Evolutionary conservation across 2,329 filamentous ascomycete genomes (phyloP).

Genomic region (Anisogramma anomala): DNA sequence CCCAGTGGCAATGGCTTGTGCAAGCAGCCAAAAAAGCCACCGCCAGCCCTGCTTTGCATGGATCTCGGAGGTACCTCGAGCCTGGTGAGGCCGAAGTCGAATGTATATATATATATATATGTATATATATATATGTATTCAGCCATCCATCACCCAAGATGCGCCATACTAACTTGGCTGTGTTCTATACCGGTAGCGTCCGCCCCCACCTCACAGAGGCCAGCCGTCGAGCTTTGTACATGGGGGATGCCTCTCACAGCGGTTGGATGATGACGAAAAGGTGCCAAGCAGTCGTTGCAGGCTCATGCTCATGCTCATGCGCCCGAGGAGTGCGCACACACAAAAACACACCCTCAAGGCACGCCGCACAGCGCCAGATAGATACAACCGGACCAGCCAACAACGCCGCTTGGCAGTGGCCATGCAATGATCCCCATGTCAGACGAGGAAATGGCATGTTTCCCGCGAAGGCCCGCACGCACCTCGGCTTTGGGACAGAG

Average conservation of each 20-base stretch:
- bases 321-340: neutral
- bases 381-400: neutral
- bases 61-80: neutral
- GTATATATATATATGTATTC: neutral
- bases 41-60: slow-evolving; percentile 6
- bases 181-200: slow-evolving; percentile 2
- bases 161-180: no score
- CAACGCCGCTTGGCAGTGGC: slow-evolving; percentile 8
- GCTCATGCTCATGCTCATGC: slow-evolving; percentile 1
- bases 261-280: slow-evolving; percentile 6
- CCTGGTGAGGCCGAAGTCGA: slow-evolving; percentile 6
- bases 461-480: slow-evolving; percentile 10
- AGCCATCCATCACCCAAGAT: neutral
- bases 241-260: neutral
- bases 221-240: slow-evolving; percentile 4
- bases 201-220: neutral
- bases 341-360: neutral
- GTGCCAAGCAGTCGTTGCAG: slow-evolving; percentile 9
- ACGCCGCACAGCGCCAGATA: neutral
- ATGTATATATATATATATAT: slow-evolving; percentile 5
- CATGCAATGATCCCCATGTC: no score
- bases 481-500: slow-evolving; percentile 12
- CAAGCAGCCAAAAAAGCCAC: slow-evolving; percentile 9
- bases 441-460: slow-evolving; percentile 1
- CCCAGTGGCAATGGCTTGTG: slow-evolving; percentile 6